Evolutionary conservation across 805 yeast genomes (phyloP).

Genomic region (Candida railenensis): DNA sequence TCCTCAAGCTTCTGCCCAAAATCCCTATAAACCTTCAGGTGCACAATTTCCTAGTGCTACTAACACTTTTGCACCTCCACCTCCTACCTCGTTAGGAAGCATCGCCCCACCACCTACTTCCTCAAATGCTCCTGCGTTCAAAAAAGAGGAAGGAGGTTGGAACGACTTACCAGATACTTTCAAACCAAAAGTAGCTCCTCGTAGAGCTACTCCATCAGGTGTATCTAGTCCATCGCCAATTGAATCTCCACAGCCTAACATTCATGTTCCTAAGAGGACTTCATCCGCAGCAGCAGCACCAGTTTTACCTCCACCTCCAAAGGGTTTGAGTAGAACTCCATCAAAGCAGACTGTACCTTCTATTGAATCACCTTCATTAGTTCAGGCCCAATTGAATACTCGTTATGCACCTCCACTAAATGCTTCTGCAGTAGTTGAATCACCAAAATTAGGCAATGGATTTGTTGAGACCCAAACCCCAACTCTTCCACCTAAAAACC

Average conservation of each 20-base stretch:
- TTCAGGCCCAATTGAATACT: constrained; percentile 21
- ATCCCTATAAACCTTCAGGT: constrained; percentile 18
- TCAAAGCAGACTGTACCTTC: constrained; percentile 20
- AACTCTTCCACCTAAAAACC: constrained; percentile 29
- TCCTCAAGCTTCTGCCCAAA: constrained; percentile 20
- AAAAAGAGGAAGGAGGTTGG: constrained; percentile 65
- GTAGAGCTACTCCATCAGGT: constrained; percentile 45
- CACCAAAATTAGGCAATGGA: constrained; percentile 10
- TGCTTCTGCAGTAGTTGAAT: constrained; percentile 8
- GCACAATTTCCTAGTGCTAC: constrained; percentile 19
- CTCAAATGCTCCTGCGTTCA: constrained; percentile 21
- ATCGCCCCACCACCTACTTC: constrained; percentile 26
- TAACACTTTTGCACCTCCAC: constrained; percentile 22
- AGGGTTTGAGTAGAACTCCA: constrained; percentile 23
- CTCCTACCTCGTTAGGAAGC: constrained; percentile 6
- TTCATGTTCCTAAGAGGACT: constrained; percentile 27
- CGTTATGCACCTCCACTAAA: constrained; percentile 20
- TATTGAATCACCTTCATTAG: constrained; percentile 16
- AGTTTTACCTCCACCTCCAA: constrained; percentile 30
- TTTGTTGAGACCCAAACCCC: constrained; percentile 21
- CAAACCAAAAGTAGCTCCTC: constrained; percentile 38
- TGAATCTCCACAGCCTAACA: constrained; percentile 21
- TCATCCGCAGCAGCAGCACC: constrained; percentile 16
- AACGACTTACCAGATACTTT: constrained; percentile 63
- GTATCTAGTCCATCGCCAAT: constrained; percentile 23